Evolutionary conservation across 2,329 filamentous ascomycete species (phyloP).

Genomic region (Epichloe sylvatica): DNA sequence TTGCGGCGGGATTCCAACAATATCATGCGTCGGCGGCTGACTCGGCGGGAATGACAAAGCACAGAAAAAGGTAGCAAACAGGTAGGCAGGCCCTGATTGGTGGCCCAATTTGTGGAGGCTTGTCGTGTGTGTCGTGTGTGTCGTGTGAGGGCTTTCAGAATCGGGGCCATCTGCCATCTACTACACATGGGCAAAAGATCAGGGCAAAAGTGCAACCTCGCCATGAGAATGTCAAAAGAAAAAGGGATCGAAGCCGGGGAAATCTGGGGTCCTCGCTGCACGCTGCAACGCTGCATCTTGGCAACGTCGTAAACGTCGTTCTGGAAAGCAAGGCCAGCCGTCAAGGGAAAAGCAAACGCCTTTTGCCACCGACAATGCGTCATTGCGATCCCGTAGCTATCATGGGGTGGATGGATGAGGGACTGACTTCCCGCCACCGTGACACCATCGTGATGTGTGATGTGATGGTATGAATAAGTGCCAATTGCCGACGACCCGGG

Average conservation of each 20-base stretch:
- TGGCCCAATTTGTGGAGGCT: background rate
- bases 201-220: background rate
- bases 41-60: no score
- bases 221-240: conserved; percentile 2
- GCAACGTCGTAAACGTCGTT: background rate
- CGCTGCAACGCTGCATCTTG: background rate
- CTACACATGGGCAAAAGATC: background rate
- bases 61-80: no score
- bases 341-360: no score
- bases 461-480: background rate
- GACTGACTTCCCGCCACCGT: no score
- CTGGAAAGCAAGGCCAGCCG: background rate
- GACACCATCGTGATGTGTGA: background rate
- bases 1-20: no score
- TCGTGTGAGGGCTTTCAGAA: background rate
- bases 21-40: no score
- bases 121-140: background rate
- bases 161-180: background rate
- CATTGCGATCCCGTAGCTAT: no score
- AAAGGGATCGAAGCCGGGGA: background rate
- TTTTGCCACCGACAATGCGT: no score
- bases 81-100: no score
- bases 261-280: background rate
- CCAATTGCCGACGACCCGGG: background rate
- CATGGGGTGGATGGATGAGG: no score